phyloP scores from a whole-genome alignment of 192 early-diverging fungal species.

The Coemansia sp. region DNA sequence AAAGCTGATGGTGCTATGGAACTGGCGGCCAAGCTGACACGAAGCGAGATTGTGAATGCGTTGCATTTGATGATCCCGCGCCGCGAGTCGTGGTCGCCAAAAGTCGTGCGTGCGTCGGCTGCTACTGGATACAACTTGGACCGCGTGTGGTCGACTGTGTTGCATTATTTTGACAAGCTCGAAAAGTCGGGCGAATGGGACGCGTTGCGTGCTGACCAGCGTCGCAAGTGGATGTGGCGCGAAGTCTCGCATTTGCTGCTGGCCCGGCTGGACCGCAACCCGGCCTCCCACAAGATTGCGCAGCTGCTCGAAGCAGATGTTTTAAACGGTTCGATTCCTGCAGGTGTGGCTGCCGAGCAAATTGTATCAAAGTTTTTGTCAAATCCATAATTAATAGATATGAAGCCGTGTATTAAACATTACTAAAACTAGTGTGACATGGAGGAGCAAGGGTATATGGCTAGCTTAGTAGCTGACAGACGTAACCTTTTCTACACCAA shows the following conservation, averaged over 20 bases:
- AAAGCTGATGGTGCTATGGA: constrained; percentile 74
- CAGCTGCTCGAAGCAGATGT: constrained; percentile 19
- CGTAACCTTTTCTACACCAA: background rate
- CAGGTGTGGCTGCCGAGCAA: constrained; percentile 35
- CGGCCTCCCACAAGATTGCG: constrained; percentile 8
- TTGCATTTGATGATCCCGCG: constrained; percentile 37
- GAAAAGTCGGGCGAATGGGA: constrained; percentile 32
- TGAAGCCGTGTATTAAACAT: background rate
- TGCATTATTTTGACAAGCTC: constrained; percentile 22
- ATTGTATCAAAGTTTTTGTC: constrained; percentile 28
- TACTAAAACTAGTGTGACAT: background rate
- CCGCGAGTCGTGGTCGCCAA: constrained; percentile 25
- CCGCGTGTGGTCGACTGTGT: constrained; percentile 30
- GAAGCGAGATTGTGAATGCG: constrained; percentile 53
- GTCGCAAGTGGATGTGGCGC: constrained; percentile 46
- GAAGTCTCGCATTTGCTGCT: constrained; percentile 34
- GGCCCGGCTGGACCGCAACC: constrained; percentile 14
- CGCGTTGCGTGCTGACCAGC: constrained; percentile 27
- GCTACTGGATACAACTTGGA: constrained; percentile 37
- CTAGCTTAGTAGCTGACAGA: background rate
- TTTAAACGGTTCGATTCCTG: constrained; percentile 12
- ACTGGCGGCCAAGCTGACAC: constrained; percentile 60
- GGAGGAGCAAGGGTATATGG: no score
- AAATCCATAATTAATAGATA: background rate
- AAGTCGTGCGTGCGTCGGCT: constrained; percentile 38